Evolutionary conservation across 768 basidiomycete genomes (phyloP).

Genomic region (Amanita rubescens): DNA sequence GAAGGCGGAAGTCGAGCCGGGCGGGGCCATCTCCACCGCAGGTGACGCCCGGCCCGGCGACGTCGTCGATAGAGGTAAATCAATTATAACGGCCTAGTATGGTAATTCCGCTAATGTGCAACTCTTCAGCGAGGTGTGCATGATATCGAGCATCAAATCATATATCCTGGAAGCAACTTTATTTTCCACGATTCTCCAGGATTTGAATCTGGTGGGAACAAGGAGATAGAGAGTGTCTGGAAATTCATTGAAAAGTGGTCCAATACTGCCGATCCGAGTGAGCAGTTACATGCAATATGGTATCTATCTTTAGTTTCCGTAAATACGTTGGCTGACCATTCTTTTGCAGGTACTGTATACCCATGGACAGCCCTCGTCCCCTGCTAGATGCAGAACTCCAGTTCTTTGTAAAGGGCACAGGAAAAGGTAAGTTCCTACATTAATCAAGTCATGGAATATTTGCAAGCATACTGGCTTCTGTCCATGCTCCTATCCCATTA

Average conservation of each 20-base stretch:
- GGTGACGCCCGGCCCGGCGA: neutral
- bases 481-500: too few relatives aligned
- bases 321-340: too few relatives aligned
- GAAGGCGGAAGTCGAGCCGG: too few relatives aligned
- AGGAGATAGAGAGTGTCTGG: slow-evolving; percentile 22
- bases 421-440: neutral
- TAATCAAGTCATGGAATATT: too few relatives aligned
- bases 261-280: slow-evolving; percentile 8
- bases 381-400: slow-evolving; percentile 20
- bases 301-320: neutral
- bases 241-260: slow-evolving; percentile 23
- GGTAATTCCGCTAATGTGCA: neutral
- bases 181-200: slow-evolving; percentile 37
- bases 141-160: slow-evolving; percentile 22
- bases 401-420: slow-evolving; percentile 22
- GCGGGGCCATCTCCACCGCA: neutral
- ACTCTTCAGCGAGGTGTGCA: slow-evolving; percentile 24
- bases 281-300: slow-evolving; percentile 24
- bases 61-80: slow-evolving; percentile 12
- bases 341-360: slow-evolving; percentile 12
- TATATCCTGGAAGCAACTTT: slow-evolving; percentile 25
- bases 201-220: slow-evolving; percentile 27
- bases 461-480: too few relatives aligned
- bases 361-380: slow-evolving; percentile 18
- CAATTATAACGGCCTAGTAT: neutral